Percentiles rank a stretch among this genome's conserved stretches.
Conservation (phyloP, 1,284 basidiomycete species). For the Bjerkandera adusta region DNA sequence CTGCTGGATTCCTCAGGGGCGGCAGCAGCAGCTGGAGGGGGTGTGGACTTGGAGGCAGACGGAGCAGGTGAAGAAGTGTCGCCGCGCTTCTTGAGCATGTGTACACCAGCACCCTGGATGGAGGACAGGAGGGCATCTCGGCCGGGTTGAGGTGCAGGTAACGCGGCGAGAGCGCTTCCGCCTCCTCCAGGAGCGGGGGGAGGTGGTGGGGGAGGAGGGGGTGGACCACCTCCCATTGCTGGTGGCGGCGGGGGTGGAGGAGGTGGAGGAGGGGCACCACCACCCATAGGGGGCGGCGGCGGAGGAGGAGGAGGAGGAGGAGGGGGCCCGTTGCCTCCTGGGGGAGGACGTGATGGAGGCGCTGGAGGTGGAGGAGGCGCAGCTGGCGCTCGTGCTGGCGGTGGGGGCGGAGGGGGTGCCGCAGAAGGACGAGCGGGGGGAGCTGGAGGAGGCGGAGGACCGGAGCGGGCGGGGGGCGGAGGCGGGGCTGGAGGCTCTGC, state of each 20-base stretch:
- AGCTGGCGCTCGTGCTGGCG: conserved; percentile 25
- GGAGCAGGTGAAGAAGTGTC: conserved; percentile 33
- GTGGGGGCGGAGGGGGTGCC: conserved; percentile 17
- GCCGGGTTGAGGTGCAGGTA: conserved; percentile 39
- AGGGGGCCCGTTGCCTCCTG: background rate
- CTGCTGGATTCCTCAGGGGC: conserved; percentile 33
- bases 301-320: conserved; percentile 33
- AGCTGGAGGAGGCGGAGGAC: conserved; percentile 18
- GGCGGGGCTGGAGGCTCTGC: conserved; percentile 15
- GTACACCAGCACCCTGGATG: conserved; percentile 70
- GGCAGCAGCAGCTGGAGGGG: conserved; percentile 42
- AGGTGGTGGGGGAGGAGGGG: conserved; percentile 28
- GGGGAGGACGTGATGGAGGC: conserved; percentile 13
- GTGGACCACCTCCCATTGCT: conserved; percentile 14
- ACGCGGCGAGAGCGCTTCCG: conserved; percentile 16
- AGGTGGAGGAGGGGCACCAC: conserved; percentile 26
- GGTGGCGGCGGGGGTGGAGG: conserved; percentile 25
- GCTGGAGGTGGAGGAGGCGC: conserved; percentile 21
- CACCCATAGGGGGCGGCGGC: conserved; percentile 18
- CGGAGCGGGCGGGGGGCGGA: conserved; percentile 26
- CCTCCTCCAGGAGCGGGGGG: conserved; percentile 32
- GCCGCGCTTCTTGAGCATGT: conserved; percentile 71
- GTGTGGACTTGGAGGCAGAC: conserved; percentile 31
- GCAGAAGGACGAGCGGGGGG: conserved; percentile 22
- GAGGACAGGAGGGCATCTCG: conserved; percentile 64